Evolutionary conservation across 2,329 filamentous ascomycete species (phyloP).

Genomic region (Cucurbitaria berberidis): DNA sequence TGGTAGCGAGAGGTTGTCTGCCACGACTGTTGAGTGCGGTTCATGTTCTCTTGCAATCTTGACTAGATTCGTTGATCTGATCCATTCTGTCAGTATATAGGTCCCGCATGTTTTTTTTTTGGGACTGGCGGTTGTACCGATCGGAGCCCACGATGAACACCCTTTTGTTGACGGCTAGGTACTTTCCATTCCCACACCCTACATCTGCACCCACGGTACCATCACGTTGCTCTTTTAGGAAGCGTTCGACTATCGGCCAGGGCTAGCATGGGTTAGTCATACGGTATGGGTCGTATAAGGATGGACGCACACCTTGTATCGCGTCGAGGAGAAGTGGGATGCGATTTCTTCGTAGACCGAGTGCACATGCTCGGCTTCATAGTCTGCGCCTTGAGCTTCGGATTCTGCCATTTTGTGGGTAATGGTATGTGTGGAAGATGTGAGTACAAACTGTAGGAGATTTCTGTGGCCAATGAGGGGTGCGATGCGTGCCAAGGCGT

Average conservation of each 20-base stretch:
- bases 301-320: constrained; percentile 64
- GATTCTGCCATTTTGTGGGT: constrained; percentile 23
- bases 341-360: constrained; percentile 88
- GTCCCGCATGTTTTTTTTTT: constrained; percentile 9
- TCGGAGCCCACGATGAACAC: constrained; percentile 87
- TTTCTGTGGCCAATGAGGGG: constrained; percentile 14
- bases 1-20: constrained; percentile 83
- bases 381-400: constrained; percentile 58
- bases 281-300: constrained; percentile 4
- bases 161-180: constrained; percentile 77
- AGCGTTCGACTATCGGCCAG: constrained; percentile 88
- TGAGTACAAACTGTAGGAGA: background rate
- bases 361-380: constrained; percentile 90
- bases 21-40: constrained; percentile 74
- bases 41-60: constrained; percentile 61
- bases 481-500: constrained; percentile 10
- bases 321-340: constrained; percentile 80
- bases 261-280: constrained; percentile 59
- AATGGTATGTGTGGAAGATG: background rate
- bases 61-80: constrained; percentile 64
- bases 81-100: background rate
- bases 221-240: constrained; percentile 68
- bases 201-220: constrained; percentile 87
- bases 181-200: constrained; percentile 97
- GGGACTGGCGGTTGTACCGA: constrained; percentile 68